Evolutionary conservation across 2,329 filamentous ascomycete genomes (phyloP), one percentile per base, ranked within the genome.

Genomic region (Alternaria panax): DNA sequence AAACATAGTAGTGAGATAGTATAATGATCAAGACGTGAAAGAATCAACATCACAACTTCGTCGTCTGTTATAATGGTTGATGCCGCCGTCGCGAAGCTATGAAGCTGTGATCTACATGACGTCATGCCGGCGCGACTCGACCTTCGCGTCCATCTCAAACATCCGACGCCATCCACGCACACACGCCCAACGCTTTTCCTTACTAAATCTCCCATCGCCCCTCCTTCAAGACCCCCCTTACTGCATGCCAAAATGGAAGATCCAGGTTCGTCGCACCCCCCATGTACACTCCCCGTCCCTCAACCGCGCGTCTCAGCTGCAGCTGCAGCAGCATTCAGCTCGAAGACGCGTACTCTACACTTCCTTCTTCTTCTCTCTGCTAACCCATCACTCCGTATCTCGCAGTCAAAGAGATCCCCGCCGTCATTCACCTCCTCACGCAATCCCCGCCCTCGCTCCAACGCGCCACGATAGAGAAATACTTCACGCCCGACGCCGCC

Each of bases 401-500:
- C n/a, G n/a, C 2, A 69, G 82, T 82, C 25, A 71, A 79, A 46
- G 89, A 96, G 62, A 90, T 94, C 66, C 73, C 82, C 22, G 75
- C 78, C 11, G 82, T 96, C 53, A 91, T 96, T 75, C 84, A 84
- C 59, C 81, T 85, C 34, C 85, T 96, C 58, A 89, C 87, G 40
- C 87, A 90, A 73, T 88, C 90, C 45, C 83, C 85, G 0, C 88
- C 89, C 0, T 82, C 85, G 1, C 80, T 90, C 32, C 92, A 96
- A 76, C 80, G 84, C 55, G 80, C 83, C 4, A 82, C 90, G 0
- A 81, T 96, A 24, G 83, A 90, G 57, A 82, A 81, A n/a, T 93
- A 91, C 79, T 96, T 93, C 77, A 86, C 89, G 0, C 84, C 85
- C 9, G 81, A 89, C 70, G 90, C 91, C 8, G 85, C 87, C 28